Percentiles rank a stretch among this genome's conserved stretches.
Evolutionary conservation across 2,329 filamentous ascomycete genomes (phyloP).

Genomic region (Thelonectria olida): DNA sequence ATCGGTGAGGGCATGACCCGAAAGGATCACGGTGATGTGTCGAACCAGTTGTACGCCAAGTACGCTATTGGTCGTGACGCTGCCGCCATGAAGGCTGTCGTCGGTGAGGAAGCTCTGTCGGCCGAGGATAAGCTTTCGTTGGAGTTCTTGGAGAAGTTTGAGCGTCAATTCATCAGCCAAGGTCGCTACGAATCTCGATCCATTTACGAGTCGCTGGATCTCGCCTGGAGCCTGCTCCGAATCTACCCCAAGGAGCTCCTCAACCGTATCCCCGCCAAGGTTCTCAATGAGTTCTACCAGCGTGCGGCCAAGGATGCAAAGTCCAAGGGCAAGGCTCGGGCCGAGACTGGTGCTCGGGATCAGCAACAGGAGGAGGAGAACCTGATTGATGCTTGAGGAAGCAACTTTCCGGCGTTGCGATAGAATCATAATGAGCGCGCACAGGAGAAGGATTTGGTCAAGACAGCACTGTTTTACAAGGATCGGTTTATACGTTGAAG

Average conservation of each 20-base stretch:
- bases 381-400: constrained; percentile 65
- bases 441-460: constrained; percentile 31
- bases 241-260: constrained; percentile 98
- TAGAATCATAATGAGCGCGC: constrained; percentile 39
- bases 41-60: constrained; percentile 99
- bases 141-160: constrained; percentile 98
- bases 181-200: constrained; percentile 90
- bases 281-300: constrained; percentile 85
- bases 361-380: constrained; percentile 63
- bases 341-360: constrained; percentile 50
- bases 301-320: constrained; percentile 71
- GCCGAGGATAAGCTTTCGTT: constrained; percentile 97
- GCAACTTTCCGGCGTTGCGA: constrained; percentile 32
- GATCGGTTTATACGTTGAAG: constrained; percentile 35
- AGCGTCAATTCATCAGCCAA: constrained; percentile 92
- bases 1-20: constrained; percentile 97
- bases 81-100: constrained; percentile 98
- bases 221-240: constrained; percentile 94
- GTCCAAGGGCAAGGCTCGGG: constrained; percentile 67
- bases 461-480: constrained; percentile 35
- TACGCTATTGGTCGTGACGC: constrained; percentile 99
- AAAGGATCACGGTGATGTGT: constrained; percentile 97
- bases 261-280: constrained; percentile 89
- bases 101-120: constrained; percentile 96
- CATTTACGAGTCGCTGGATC: constrained; percentile 93